Evolutionary conservation across 306 rosid species (phyloP), one percentile per base, ranked within the genome.

Genomic region (Quercus dentata): DNA sequence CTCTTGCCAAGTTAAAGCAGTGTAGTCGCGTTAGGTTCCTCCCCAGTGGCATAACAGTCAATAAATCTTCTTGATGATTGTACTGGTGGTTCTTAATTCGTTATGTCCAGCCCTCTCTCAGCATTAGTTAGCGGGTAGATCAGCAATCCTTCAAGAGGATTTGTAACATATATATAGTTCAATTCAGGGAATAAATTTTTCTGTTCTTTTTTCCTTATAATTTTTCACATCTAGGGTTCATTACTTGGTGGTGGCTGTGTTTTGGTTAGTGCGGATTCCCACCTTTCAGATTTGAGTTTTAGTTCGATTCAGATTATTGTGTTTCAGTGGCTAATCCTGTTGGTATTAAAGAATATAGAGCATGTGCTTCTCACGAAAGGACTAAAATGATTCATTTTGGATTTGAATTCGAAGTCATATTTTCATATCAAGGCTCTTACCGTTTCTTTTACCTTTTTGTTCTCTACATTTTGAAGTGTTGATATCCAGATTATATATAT

Each of bases 141-240:
- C 89, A 88, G 84, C 80, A 91, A 86, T 91, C 91, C 89, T 78
- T 79, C 76, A 83, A 86, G 86, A 86, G 98, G 94, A 91, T 89
- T 85, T 91, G 98, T 94, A 92, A 83, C 97, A 91, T 96, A 87
- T 69, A 89, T 93, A 89, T 87, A 93, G 93, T 89, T 93, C 97
- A 87, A 85, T 89, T 96, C 93, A 96, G 97, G 89, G 83, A 96
- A 96, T 88, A 91, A 88, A 81, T 76, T 91, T 91, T 85, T 77
- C 71, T 74, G 78, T 81, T 14, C 13, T 2, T 23, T 74, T 59
- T 38, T 41, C 78, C 85, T 78, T 81, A 85, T 76, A 84, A 83
- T 84, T 81, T 84, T 90, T 88, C 85, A 87, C 74, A 73, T 86
- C 80, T 85, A 87, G 95, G 89, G 92, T 81, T 85, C 87, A 87